Percentiles rank a stretch among this genome's conserved stretches.
These are phyloP conservation scores for Spinellus fusiger DNA, from an alignment of 192 early-diverging fungal species.

Conservation along the genomic window DNA sequence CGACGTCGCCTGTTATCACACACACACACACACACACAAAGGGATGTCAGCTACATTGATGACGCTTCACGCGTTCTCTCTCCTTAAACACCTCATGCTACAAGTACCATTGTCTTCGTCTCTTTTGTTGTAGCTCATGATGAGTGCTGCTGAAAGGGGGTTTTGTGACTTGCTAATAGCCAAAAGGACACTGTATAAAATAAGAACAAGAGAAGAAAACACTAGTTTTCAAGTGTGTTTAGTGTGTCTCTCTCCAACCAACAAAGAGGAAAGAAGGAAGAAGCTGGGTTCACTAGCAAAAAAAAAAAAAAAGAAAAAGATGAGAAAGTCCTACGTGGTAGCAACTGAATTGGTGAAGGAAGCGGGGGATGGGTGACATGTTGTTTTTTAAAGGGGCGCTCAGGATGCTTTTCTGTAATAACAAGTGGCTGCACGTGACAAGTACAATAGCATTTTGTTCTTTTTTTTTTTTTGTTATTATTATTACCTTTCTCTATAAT, in stretches of 20 bases:
- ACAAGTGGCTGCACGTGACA: no score
- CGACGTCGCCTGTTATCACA: constrained; percentile 54
- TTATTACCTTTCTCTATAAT: background rate
- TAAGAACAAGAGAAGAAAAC: background rate
- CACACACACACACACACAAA: background rate
- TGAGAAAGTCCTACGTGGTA: background rate
- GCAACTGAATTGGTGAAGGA: background rate
- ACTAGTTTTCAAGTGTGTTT: background rate
- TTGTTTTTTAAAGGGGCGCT: background rate
- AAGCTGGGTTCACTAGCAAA: background rate
- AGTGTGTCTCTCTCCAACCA: no score
- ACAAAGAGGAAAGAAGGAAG: background rate
- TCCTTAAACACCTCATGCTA: background rate
- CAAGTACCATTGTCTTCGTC: constrained; percentile 61
- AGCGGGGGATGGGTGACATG: constrained; percentile 1
- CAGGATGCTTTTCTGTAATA: no score
- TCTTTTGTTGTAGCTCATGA: constrained; percentile 59
- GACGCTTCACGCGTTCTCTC: background rate
- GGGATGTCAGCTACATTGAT: background rate
- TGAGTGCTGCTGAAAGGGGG: background rate
- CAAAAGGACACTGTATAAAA: no score
- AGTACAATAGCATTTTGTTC: no score
- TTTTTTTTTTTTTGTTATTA: background rate
- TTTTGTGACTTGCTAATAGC: no score
- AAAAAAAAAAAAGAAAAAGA: background rate